Evolutionary conservation across 495 filamentous ascomycete species (phyloP).

Genomic region (Annulohypoxylon nitens): DNA sequence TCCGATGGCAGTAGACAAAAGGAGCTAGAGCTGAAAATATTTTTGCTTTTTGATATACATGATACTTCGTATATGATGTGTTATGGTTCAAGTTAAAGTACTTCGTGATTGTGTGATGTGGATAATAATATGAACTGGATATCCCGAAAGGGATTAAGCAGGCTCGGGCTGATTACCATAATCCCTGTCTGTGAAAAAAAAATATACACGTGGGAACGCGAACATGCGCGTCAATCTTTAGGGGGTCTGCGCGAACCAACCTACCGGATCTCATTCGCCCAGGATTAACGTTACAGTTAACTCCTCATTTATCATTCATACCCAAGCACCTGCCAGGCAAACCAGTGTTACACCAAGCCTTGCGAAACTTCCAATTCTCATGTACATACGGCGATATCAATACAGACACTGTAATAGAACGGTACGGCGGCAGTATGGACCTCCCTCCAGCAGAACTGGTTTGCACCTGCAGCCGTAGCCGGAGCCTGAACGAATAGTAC

Average conservation of each 20-base stretch:
- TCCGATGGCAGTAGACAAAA: neutral
- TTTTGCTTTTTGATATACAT: neutral
- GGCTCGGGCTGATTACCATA: neutral
- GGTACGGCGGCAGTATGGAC: neutral
- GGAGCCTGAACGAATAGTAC: neutral
- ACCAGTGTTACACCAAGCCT: neutral
- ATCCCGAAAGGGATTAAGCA: neutral
- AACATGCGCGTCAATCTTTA: constrained; percentile 11
- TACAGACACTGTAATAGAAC: too few relatives aligned
- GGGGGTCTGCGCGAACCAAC: neutral
- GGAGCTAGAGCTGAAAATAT: neutral
- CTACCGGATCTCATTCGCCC: constrained; percentile 4
- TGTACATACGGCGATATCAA: too few relatives aligned
- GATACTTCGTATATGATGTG: neutral
- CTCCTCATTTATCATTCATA: constrained; percentile 1
- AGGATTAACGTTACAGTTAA: neutral
- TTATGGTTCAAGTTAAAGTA: neutral
- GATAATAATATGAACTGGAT: neutral
- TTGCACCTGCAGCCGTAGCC: neutral
- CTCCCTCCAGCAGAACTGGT: neutral
- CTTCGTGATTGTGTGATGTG: neutral
- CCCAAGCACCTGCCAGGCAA: constrained; percentile 8
- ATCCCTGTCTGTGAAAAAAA: neutral
- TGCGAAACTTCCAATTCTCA: neutral
- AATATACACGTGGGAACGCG: constrained; percentile 5